These are phyloP conservation scores for Trichoderma oligosporum DNA, from an alignment of 2,329 filamentous ascomycete species.

Conservation along the genomic window DNA sequence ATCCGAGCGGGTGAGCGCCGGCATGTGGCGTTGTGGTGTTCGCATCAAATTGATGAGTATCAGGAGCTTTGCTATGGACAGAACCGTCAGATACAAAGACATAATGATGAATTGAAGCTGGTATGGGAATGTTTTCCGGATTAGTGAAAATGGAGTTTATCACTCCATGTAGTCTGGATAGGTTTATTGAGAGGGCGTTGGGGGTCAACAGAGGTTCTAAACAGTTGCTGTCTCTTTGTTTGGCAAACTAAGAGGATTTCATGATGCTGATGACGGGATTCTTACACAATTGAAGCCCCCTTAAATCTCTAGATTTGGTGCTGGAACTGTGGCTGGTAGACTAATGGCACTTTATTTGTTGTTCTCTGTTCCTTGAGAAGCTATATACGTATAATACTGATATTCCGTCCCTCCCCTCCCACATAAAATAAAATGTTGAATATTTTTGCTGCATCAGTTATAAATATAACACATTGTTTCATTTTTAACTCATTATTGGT, in stretches of 20 bases:
- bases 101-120: too few relatives aligned
- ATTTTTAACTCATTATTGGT: neutral
- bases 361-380: neutral
- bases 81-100: neutral
- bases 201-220: too few relatives aligned
- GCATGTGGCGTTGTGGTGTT: neutral
- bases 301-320: neutral
- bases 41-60: too few relatives aligned
- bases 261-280: neutral
- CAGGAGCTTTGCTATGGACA: too few relatives aligned
- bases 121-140: too few relatives aligned
- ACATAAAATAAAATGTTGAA: neutral
- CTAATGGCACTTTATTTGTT: neutral
- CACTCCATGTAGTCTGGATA: too few relatives aligned
- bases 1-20: neutral
- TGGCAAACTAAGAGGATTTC: too few relatives aligned
- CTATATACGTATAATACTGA: neutral
- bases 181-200: too few relatives aligned
- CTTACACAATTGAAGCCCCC: neutral
- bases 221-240: too few relatives aligned
- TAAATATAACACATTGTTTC: neutral
- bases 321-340: constrained; percentile 6
- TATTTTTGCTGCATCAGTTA: neutral
- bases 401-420: neutral
- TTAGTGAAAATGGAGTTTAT: too few relatives aligned